Evolutionary conservation across 2,329 filamentous ascomycete genomes (phyloP), one percentile per base, ranked within the genome.

Genomic region (Penicillium italicum): DNA sequence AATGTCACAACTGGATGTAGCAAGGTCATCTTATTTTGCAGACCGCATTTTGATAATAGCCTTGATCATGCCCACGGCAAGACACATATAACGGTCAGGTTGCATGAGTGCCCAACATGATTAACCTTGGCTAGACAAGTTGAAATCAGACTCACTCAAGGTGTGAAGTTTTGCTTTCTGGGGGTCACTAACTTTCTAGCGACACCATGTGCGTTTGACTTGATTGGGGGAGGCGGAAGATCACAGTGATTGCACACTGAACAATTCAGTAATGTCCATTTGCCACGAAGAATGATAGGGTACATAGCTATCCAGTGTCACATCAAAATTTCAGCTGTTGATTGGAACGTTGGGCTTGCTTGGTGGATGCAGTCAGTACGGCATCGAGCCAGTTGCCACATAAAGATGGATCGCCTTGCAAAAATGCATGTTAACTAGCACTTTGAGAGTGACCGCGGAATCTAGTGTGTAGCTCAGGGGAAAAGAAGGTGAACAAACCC

Each of bases 321-420:
- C 18, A 16, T 16, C 7, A 16, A 24, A 10, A 14, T 9, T 24
- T 16, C 12, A 40, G 37, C 37, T 7, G 4, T 40, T 24, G 37
- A 16, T 40, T 5, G 20, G 2, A 7, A 40, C 6, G 14, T 1
- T 10, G 20, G 9, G 20, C 6, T 14, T 22, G 16, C 9, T 3
- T 4, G 37, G 8, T 40, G 20, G 20, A 40, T 20, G 3, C 7
- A 31, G 26, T 12, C 11, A 31, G 7, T 20, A 7, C 14, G n/a
- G 42, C 3, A 4, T 9, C 2, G 12, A 30, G 5, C 6, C n/a
- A 30, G 16, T 18, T 18, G 5, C 5, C 5, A 18, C 9, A 20
- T 14, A 14, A 6, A 88, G 80, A 60, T 88, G 84, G 2, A 83
- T 60, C 3, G 79, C 82, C 64, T 85, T 83, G 58, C 80, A 81